Conservation (phyloP, 495 filamentous ascomycete species). For the Chaetomium fimeti region DNA sequence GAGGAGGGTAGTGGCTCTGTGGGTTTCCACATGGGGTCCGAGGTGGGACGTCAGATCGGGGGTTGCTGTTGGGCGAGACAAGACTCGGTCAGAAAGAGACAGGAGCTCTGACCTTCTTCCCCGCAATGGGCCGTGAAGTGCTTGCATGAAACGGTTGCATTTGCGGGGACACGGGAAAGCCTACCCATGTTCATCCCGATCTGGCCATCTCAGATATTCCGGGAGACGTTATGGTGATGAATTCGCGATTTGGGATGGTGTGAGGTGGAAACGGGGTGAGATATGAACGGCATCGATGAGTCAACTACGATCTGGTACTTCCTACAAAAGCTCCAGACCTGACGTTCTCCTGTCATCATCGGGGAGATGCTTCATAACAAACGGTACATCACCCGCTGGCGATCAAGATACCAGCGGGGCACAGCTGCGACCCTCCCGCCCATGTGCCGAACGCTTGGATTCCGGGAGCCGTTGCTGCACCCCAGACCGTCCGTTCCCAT, state of each 20-base stretch:
- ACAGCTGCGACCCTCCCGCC: not conserved
- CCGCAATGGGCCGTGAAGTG: conserved; percentile 14
- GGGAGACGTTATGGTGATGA: not conserved
- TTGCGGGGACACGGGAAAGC: conserved; percentile 6
- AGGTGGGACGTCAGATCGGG: not conserved
- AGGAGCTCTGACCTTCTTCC: conserved; percentile 20
- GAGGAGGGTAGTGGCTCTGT: not conserved
- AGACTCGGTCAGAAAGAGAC: not conserved
- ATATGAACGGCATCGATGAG: not conserved
- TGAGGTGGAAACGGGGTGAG: not conserved
- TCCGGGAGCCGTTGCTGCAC: not conserved
- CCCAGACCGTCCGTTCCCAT: not conserved
- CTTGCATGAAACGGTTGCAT: conserved; percentile 17
- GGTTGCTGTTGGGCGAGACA: not conserved
- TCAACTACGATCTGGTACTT: not conserved
- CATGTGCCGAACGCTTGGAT: not conserved
- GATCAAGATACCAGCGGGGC: not conserved
- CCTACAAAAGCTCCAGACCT: not conserved
- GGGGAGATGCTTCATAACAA: not conserved
- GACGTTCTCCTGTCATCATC: not conserved
- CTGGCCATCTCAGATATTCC: not conserved
- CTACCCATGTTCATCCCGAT: not conserved
- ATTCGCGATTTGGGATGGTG: not conserved
- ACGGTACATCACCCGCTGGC: not conserved
- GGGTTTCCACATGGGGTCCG: not conserved